Conservation (phyloP, 2,329 filamentous ascomycete genomes). For the Colletotrichum gloeosporioides region DNA sequence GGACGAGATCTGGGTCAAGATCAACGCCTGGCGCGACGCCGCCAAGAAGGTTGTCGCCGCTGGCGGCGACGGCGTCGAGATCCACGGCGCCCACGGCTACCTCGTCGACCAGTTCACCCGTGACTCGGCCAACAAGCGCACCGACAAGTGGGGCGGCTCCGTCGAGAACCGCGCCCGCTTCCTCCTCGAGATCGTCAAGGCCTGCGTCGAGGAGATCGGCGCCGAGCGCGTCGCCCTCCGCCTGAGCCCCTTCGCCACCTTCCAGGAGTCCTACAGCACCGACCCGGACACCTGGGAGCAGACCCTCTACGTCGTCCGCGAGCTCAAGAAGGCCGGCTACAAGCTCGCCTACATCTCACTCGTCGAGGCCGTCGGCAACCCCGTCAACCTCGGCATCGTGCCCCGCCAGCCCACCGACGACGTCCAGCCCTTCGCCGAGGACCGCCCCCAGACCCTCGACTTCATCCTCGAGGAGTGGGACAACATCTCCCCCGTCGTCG, state of each 20-base stretch:
- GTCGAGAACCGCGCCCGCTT: conserved; percentile 60
- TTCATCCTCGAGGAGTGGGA: conserved; percentile 34
- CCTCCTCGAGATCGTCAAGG: conserved; percentile 52
- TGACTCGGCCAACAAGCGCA: conserved; percentile 35
- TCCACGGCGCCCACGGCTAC: conserved; percentile 57
- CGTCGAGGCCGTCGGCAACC: conserved; percentile 38
- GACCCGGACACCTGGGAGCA: conserved; percentile 32
- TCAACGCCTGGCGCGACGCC: conserved; percentile 56
- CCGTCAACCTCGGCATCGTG: conserved; percentile 18
- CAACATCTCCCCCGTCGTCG: conserved; percentile 30
- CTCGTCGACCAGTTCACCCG: conserved; percentile 61
- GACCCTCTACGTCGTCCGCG: conserved; percentile 28
- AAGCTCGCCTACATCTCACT: conserved; percentile 39
- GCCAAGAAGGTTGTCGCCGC: conserved; percentile 52
- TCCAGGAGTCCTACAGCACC: conserved; percentile 29
- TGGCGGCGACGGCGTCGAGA: conserved; percentile 58
- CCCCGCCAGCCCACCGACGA: conserved; percentile 22
- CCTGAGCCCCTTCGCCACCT: conserved; percentile 32
- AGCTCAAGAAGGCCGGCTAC: conserved; percentile 29
- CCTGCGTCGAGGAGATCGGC: conserved; percentile 37
- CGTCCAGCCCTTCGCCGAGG: conserved; percentile 18
- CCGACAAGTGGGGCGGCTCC: conserved; percentile 56
- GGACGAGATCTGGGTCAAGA: conserved; percentile 64
- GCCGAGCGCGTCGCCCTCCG: conserved; percentile 43
- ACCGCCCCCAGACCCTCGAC: conserved; percentile 28